Conservation (phyloP, 106 monocot genomes). For the Alisma plantagoaquatica region DNA sequence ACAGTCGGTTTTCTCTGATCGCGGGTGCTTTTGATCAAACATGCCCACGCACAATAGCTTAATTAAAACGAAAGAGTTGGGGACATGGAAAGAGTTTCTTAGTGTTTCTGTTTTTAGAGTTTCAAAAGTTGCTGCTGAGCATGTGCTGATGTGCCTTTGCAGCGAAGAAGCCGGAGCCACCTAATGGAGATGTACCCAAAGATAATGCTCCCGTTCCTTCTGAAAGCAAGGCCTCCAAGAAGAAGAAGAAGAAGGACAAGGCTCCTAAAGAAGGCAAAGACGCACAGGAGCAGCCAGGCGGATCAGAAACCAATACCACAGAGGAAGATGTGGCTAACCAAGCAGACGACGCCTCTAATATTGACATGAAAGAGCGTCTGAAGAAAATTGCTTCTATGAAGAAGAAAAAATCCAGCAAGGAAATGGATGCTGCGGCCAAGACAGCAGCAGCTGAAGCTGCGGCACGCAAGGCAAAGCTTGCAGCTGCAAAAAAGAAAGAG, state of each 20-base stretch:
- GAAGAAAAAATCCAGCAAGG: conserved; percentile 70
- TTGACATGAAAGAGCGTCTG: conserved; percentile 49
- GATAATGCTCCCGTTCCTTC: conserved; percentile 16
- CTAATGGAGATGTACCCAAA: conserved; percentile 6
- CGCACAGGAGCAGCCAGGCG: conserved; percentile 11
- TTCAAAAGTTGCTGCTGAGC: too few species aligned
- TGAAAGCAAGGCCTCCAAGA: conserved; percentile 61
- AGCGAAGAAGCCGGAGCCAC: conserved; percentile 32
- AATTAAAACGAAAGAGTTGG: too few species aligned
- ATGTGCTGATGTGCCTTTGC: too few species aligned
- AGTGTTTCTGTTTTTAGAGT: too few species aligned
- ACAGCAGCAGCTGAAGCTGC: conserved; percentile 56
- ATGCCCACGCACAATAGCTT: too few species aligned
- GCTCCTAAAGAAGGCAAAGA: conserved; percentile 36
- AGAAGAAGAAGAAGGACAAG: conserved; percentile 72
- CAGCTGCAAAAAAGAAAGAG: conserved; percentile 81
- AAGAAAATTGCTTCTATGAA: conserved; percentile 60
- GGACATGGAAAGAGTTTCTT: too few species aligned
- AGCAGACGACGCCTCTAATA: conserved; percentile 26
- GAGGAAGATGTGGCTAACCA: conserved; percentile 8
- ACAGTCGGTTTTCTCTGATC: too few species aligned
- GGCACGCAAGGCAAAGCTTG: conserved; percentile 53
- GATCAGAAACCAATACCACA: conserved; percentile 2
- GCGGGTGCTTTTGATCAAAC: too few species aligned
- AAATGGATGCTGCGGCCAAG: conserved; percentile 48